These are phyloP conservation scores for Candida argentea DNA, from an alignment of 805 yeast species.

Conservation along the genomic window DNA sequence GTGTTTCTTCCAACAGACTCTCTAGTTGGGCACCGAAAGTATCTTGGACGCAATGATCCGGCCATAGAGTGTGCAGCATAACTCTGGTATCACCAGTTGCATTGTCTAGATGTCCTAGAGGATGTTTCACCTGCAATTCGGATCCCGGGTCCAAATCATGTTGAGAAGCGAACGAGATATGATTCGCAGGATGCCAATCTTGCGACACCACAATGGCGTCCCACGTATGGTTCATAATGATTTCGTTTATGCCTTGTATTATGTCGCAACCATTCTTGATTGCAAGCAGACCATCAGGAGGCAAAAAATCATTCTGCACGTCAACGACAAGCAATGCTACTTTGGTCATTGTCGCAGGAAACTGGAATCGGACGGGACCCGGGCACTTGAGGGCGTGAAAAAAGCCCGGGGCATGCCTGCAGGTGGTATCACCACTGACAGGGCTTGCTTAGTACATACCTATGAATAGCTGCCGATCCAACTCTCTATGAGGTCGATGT, in stretches of 20 bases:
- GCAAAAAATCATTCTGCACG: conserved; percentile 79
- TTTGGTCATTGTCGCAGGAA: no score
- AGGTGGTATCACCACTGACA: no score
- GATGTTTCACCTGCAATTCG: conserved; percentile 38
- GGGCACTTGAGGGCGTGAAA: no score
- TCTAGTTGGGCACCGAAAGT: conserved; percentile 61
- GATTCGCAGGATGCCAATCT: conserved; percentile 84
- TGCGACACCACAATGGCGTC: conserved; percentile 57
- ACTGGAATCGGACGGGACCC: no score
- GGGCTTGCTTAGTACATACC: no score
- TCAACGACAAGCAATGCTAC: conserved; percentile 67
- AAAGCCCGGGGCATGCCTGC: no score
- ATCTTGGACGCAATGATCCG: conserved; percentile 78
- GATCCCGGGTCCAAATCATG: conserved; percentile 47
- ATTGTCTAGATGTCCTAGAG: conserved; percentile 24
- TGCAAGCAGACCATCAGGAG: conserved; percentile 69
- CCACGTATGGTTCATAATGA: conserved; percentile 41
- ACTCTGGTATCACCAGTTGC: conserved; percentile 14
- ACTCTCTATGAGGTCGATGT: no score
- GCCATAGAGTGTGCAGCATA: conserved; percentile 59
- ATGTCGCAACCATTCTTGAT: conserved; percentile 54
- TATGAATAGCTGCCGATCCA: no score
- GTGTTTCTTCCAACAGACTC: conserved; percentile 28
- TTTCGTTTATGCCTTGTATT: conserved; percentile 39
- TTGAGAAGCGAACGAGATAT: conserved; percentile 71